Conservation (phyloP, 192 early-diverging fungal species). For the Backusella mclennaniae region DNA sequence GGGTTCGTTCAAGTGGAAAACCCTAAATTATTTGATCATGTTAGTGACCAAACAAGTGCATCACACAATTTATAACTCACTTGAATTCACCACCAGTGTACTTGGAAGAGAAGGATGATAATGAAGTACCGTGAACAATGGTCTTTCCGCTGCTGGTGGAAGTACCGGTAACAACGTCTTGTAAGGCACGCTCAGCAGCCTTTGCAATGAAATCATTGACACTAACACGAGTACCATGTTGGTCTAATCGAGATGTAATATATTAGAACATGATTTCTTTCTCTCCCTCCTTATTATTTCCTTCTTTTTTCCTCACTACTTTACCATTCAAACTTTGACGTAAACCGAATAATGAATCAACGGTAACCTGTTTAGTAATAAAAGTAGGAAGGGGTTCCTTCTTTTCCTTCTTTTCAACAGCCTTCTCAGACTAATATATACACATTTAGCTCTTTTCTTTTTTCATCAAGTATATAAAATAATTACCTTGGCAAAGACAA, state of each 20-base stretch:
- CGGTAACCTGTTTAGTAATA: constrained; percentile 44
- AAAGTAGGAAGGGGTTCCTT: constrained; percentile 41
- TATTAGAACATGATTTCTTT: neutral
- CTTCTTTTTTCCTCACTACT: neutral
- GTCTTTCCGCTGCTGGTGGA: neutral
- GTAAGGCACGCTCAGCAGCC: constrained; percentile 79
- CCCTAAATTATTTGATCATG: constrained; percentile 37
- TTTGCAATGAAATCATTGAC: constrained; percentile 97
- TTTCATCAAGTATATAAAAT: neutral
- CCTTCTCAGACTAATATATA: neutral
- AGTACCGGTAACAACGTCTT: constrained; percentile 85
- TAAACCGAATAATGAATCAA: constrained; percentile 50
- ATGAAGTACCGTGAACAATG: constrained; percentile 12
- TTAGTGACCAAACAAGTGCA: neutral
- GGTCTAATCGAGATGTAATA: constrained; percentile 20
- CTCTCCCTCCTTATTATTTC: neutral
- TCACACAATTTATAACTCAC: constrained; percentile 14
- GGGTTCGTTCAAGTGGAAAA: constrained; percentile 80
- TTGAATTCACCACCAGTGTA: constrained; percentile 94
- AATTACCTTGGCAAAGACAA: constrained; percentile 35
- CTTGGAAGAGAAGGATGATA: constrained; percentile 14
- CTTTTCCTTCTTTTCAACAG: constrained; percentile 40
- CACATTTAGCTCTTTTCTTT: neutral
- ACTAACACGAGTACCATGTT: constrained; percentile 55
- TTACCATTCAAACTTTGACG: constrained; percentile 45